Evolutionary conservation across 164 flowering plant species (phyloP).

Genomic region (Kalanchoe fedtschenkoi): DNA sequence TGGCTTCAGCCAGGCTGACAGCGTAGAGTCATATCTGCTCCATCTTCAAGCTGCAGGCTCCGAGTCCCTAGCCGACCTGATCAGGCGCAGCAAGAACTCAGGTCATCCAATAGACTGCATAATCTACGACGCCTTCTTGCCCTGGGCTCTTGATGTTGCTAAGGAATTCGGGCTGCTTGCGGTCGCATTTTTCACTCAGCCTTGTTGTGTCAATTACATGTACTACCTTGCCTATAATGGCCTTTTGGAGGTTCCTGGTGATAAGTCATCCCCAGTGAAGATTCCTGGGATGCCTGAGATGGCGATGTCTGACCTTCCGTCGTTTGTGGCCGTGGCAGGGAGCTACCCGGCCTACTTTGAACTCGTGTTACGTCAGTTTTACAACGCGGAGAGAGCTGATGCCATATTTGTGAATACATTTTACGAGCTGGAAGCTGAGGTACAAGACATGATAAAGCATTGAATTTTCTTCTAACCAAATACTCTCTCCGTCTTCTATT

Average conservation of each 20-base stretch:
- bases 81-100: background rate
- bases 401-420: constrained; percentile 23
- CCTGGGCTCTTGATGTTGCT: constrained; percentile 18
- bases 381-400: constrained; percentile 24
- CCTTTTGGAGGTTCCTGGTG: background rate
- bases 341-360: constrained; percentile 24
- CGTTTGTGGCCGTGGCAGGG: constrained; percentile 12
- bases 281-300: constrained; percentile 13
- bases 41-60: background rate
- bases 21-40: constrained; percentile 4
- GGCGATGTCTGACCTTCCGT: constrained; percentile 15
- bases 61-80: constrained; percentile 7
- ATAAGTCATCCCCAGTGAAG: background rate
- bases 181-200: constrained; percentile 16
- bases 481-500: no score
- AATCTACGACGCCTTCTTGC: constrained; percentile 15
- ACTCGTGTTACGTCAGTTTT: constrained; percentile 21
- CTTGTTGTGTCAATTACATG: constrained; percentile 11
- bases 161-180: constrained; percentile 7
- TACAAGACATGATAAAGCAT: no score
- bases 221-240: constrained; percentile 18
- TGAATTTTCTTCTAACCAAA: no score
- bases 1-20: constrained; percentile 11
- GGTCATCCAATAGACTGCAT: constrained; percentile 8
- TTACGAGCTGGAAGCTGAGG: constrained; percentile 29